Evolutionary conservation across 805 yeast species (phyloP).

Genomic region (Wickerhamiella azyma): DNA sequence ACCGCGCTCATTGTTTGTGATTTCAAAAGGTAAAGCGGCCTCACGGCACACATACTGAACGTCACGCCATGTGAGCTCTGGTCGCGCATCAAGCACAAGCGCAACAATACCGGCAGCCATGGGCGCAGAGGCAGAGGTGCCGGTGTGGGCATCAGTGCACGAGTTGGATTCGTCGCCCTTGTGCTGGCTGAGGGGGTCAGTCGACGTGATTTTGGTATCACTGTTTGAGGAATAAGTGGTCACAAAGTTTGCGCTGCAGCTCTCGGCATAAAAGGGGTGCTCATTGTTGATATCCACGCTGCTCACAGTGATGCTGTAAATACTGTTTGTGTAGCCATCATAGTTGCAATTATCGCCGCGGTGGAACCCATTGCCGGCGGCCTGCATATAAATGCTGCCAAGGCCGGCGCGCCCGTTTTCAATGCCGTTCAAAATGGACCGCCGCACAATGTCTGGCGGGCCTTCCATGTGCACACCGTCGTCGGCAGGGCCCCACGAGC

Average conservation of each 20-base stretch:
- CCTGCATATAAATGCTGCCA: conserved; percentile 88
- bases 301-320: conserved; percentile 86
- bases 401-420: conserved; percentile 65
- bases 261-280: conserved; percentile 83
- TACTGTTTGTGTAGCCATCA: conserved; percentile 94
- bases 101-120: conserved; percentile 94
- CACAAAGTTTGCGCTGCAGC: conserved; percentile 88
- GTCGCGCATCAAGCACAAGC: conserved; percentile 67
- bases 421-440: conserved; percentile 75
- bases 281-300: conserved; percentile 78
- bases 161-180: conserved; percentile 41
- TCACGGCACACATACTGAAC: conserved; percentile 70
- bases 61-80: conserved; percentile 89
- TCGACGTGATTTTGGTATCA: conserved; percentile 77
- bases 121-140: conserved; percentile 98
- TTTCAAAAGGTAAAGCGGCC: conserved; percentile 55
- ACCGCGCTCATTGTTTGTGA: conserved; percentile 35
- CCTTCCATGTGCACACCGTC: conserved; percentile 78
- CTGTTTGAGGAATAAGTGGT: conserved; percentile 89
- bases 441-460: conserved; percentile 64
- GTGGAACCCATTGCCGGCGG: conserved; percentile 86
- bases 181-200: conserved; percentile 25
- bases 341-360: conserved; percentile 83
- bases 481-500: conserved; percentile 98
- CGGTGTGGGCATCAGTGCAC: conserved; percentile 75